Conservation (phyloP, 2,329 filamentous ascomycete species). For the Calonectria henricotiae region DNA sequence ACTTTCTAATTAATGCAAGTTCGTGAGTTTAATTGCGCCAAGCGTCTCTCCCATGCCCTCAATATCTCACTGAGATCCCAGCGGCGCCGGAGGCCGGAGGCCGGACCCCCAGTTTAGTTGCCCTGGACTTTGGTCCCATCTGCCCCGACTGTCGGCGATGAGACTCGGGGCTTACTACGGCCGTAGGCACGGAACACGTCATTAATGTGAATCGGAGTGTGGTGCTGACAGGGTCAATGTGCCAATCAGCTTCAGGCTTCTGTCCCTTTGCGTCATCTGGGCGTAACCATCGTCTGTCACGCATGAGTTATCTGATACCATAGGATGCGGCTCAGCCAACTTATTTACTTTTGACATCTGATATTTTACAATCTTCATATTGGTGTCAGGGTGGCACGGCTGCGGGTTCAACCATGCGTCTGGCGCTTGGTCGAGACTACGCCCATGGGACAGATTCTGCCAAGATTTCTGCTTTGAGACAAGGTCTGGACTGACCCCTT, state of each 20-base stretch:
- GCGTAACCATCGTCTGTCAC: slow-evolving; percentile 8
- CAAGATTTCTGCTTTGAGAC: slow-evolving; percentile 12
- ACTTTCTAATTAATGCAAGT: neutral
- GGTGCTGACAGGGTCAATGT: slow-evolving; percentile 1
- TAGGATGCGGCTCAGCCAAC: slow-evolving; percentile 21
- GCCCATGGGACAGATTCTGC: slow-evolving; percentile 4
- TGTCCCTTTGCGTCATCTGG: slow-evolving; percentile 17
- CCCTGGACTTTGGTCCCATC: neutral
- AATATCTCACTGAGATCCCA: neutral
- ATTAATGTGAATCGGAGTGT: slow-evolving; percentile 17
- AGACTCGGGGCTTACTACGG: slow-evolving; percentile 13
- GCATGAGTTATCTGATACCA: slow-evolving; percentile 2
- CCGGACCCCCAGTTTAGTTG: slow-evolving; percentile 30
- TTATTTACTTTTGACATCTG: slow-evolving; percentile 20
- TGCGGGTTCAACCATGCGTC: slow-evolving; percentile 10
- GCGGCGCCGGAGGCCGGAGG: slow-evolving; percentile 29
- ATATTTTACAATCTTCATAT: slow-evolving; percentile 14
- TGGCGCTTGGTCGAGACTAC: neutral
- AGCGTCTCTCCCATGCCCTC: neutral
- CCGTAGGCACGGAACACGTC: slow-evolving; percentile 7
- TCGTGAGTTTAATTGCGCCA: slow-evolving; percentile 20
- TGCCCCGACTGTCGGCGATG: slow-evolving; percentile 12
- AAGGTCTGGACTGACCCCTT: slow-evolving; percentile 7
- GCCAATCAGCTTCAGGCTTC: neutral
- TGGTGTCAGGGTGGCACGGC: neutral